Conservation (phyloP, 1,284 basidiomycete genomes). For the Anthracocystis panici-leucophaei region DNA sequence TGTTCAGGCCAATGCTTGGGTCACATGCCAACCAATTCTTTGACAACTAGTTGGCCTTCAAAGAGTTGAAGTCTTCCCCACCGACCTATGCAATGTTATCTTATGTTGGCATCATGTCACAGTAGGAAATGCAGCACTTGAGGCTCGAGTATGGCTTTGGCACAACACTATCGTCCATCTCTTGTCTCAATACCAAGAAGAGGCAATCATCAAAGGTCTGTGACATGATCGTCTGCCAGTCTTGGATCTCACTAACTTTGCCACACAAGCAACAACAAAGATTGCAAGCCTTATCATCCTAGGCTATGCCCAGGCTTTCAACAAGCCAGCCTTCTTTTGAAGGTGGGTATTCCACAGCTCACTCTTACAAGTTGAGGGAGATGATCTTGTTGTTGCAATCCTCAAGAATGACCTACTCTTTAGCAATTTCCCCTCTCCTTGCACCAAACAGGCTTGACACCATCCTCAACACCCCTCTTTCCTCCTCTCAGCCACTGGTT, state of each 20-base stretch:
- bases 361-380: constrained; percentile 5
- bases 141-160: not conserved
- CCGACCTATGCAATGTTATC: no score
- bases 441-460: no score
- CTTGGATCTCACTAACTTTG: constrained; percentile 3
- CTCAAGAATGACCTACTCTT: not conserved
- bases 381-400: constrained; percentile 3
- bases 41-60: not conserved
- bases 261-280: constrained; percentile 10
- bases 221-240: not conserved
- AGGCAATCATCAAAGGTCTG: not conserved
- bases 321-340: constrained; percentile 8
- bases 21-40: constrained; percentile 2
- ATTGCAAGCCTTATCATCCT: constrained; percentile 9
- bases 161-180: constrained; percentile 5
- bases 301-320: not conserved
- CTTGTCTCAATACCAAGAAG: not conserved
- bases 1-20: constrained; percentile 7
- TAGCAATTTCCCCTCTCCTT: not conserved
- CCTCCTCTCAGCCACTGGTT: constrained; percentile 9
- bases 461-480: not conserved
- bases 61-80: no score
- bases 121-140: no score
- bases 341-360: constrained; percentile 1
- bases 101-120: no score